These are phyloP conservation scores for Colletotrichum lupini DNA, from an alignment of 2,329 filamentous ascomycete species.

Conservation along the genomic window DNA sequence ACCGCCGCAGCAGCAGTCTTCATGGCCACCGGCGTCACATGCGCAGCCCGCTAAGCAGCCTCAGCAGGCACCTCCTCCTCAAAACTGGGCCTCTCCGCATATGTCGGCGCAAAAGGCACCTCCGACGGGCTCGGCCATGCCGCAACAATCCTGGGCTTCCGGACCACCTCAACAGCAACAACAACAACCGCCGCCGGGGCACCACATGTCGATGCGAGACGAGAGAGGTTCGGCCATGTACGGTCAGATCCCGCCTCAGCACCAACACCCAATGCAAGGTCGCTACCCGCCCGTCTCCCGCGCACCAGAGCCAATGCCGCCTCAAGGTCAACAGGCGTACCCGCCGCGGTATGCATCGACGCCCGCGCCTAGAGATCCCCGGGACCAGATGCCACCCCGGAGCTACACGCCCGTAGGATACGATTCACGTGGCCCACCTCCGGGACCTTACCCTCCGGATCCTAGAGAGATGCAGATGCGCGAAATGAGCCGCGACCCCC, in stretches of 20 bases:
- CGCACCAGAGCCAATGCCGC: constrained; percentile 53
- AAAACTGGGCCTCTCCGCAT: constrained; percentile 52
- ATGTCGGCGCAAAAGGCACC: constrained; percentile 49
- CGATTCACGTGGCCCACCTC: constrained; percentile 53
- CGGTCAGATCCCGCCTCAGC: constrained; percentile 39
- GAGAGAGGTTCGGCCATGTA: constrained; percentile 52
- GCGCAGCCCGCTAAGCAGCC: constrained; percentile 45
- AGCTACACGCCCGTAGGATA: constrained; percentile 60
- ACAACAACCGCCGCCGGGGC: constrained; percentile 35
- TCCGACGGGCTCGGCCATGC: constrained; percentile 45
- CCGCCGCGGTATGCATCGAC: constrained; percentile 55
- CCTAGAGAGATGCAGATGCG: constrained; percentile 48
- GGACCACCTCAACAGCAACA: constrained; percentile 40
- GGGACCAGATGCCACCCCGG: constrained; percentile 56
- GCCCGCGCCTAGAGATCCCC: constrained; percentile 52
- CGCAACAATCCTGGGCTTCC: constrained; percentile 47
- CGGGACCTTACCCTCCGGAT: constrained; percentile 47
- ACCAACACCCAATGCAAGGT: constrained; percentile 50
- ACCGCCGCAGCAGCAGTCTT: constrained; percentile 43
- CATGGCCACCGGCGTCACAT: constrained; percentile 48
- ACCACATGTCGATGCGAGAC: constrained; percentile 46
- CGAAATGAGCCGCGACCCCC: constrained; percentile 48
- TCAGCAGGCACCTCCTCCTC: constrained; percentile 38
- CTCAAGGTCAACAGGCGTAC: constrained; percentile 52
- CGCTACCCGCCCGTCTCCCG: constrained; percentile 53